Evolutionary conservation across 2,329 filamentous ascomycete genomes (phyloP), one percentile per base, ranked within the genome.

Genomic region (Epichloe sp.): DNA sequence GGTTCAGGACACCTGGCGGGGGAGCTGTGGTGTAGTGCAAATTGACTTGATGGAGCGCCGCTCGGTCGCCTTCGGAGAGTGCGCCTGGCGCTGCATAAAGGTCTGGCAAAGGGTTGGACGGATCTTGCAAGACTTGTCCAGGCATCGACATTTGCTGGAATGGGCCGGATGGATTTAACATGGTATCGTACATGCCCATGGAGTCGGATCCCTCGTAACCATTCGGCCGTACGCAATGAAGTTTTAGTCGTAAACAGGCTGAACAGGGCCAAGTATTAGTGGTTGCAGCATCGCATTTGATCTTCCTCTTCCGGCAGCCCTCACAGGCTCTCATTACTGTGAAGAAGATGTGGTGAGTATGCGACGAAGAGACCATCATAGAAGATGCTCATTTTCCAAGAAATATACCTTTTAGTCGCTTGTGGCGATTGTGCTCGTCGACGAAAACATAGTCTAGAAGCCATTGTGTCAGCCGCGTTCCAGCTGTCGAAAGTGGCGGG

Each of bases 241-340:
- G 78, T 72, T 96, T 97, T 55, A 97, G 74, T 47, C 91, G 82
- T 55, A 89, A 85, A 66, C 91, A 98, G 37, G 93, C 88, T 41
- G 90, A 93, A 68, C 91, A 97, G 31, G 93, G 93, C 91, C 93
- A 97, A 38, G 88, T 89, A 67, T 97, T 96, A 41, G 90, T 96
- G 14, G 91, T 95, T 19, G 91, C 91, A 49, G 91, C 89, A 71
- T 97, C 93, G 71, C 91, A 98, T 68, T 95, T 95, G 65, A 98
- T 98, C 70, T 98, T 98, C 62, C 91, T 82, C 68, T 89, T 84
- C 55, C 91, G 80, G 65, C 91, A 97, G 54, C 91, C 91, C 71
- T 96, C 91, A 68, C 91, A 97, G 52, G 91, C 93, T 73, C 93
- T 84, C 89, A 95, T 96, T 49, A 96, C 91, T 94, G 57, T 19